Base-by-base conservation (phyloP, 2,329 filamentous ascomycete genomes). In the Fusarium goolgardi region DNA sequence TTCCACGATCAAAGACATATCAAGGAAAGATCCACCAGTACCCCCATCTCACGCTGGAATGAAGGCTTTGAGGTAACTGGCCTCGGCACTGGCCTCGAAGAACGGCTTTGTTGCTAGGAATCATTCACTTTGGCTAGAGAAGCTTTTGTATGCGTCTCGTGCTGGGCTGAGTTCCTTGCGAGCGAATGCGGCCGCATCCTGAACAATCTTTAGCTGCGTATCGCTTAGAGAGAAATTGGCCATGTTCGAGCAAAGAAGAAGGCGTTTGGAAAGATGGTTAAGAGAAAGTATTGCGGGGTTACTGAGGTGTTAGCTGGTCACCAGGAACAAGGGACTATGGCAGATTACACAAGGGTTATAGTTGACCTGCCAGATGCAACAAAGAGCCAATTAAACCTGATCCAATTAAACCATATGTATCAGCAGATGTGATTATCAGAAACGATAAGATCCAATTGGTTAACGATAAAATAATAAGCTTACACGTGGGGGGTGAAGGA, bases 51-150 rank as follows among this genome's bases (percentile, higher is more conserved):
- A 3, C 5, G 37, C 15, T 0, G 59, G 59, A n/a, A 61, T 21
- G 1, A 60, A 56, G 1, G 45, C 55, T 6, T 61, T 61, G 21
- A 61, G 29, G 18, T 53, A 21, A 0, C 59, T 55, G 23, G 20
- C 8, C 8, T 34, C 3, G 3, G 61, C 56, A 20, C 21, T 40
- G 6, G 39, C 40, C 11, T 20, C 23, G 1, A 34, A 61, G 10
- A 54, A 60, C 2, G 55, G 45, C 0, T 34, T 53, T 1, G 40
- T 53, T 16, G 55, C 40, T 9, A 39, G 10, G 1, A 61, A 61
- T 1, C 18, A 2, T 12, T 27, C 46, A 8, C 18, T 6, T 9
- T 50, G 46, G 5, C 32, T 50, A 4, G 31, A 10, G 4, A 50
- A 13, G 27, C 27, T 6, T 20, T 50, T 21, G 6, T 50, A 50